A percentile compares a stretch with the other conserved stretches of the same genome.
phyloP scores from a whole-genome alignment of 2,329 filamentous ascomycete species.

The Cryphonectria japonica region DNA sequence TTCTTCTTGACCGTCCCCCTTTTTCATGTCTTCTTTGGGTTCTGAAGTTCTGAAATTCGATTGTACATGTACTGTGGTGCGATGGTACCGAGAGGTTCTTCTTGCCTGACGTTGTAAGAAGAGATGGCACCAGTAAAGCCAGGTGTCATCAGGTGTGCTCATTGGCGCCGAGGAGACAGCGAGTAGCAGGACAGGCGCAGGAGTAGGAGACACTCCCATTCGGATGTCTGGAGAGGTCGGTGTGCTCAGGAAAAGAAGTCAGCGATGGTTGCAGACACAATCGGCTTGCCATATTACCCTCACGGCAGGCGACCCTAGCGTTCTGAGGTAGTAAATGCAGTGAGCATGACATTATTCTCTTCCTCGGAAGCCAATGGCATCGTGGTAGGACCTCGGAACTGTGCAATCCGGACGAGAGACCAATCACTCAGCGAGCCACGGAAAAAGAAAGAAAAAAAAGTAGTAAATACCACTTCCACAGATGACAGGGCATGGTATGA shows the following conservation, averaged over 20 bases:
- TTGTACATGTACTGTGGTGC: background rate
- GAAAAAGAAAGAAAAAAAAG: background rate
- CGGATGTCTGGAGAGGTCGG: background rate
- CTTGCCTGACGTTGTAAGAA: background rate
- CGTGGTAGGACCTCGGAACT: background rate
- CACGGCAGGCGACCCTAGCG: background rate
- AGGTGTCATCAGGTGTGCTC: background rate
- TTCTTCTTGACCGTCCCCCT: background rate
- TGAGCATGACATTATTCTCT: background rate
- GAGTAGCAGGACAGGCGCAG: background rate
- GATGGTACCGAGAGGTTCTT: background rate
- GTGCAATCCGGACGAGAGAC: background rate
- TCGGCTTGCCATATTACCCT: background rate
- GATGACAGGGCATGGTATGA: background rate
- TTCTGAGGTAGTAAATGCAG: background rate
- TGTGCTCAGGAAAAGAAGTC: background rate
- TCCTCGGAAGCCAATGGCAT: background rate
- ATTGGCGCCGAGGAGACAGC: background rate
- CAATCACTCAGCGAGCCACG: background rate
- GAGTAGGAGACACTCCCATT: background rate
- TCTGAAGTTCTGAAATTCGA: background rate
- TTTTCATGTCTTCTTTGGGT: background rate
- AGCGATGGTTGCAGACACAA: background rate
- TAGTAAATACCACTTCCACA: background rate
- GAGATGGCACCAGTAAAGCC: background rate